Evolutionary conservation across 768 basidiomycete species (phyloP), one percentile per base, ranked within the genome.

Genomic region (Lactarius hengduanensis): DNA sequence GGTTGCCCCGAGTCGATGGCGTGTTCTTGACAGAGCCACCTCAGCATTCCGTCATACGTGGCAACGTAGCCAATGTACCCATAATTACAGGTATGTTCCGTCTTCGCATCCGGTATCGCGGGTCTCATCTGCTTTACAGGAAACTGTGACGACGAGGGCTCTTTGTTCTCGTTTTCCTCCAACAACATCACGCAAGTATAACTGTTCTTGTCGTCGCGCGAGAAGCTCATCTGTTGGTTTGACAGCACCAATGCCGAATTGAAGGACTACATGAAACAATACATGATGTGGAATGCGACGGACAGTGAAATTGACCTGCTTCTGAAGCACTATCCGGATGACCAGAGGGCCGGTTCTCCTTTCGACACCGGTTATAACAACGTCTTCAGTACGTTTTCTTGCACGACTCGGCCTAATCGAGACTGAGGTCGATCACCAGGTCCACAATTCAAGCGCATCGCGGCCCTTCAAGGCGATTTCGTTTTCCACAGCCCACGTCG

Each of bases 111-210:
- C n/a, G 26, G 40, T 16, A 62, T 57, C 11, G 36, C 8, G 5
- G 47, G 69, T 15, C 58, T 55, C 30, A 62, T 22, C 11, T 16
- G 40, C 18, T 16, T 69, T 9, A 1, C 50, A 79, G 83, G 83
- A 16, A 80, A 84, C 68, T 80, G 78, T 65, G 84, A 86, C 59
- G 87, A 87, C 62, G 87, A 88, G 71, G 87, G 86, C 7, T 84
- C 85, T 0, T 50, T 77, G 3, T 79, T 78, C 70, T 67, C 77
- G 0, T 30, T 77, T 5, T 59, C 70, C 2, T 68, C 55, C 0
- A 20, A 56, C 4, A 77, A 77, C 61, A 67, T 79, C 55, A 72
- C 74, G 78, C 77, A 69, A 3, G 74, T 61, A 32, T 34, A 53
- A 34, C 50, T 6, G 11, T 13, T 18, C 16, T 41, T 26, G 34